Evolutionary conservation across 2,329 filamentous ascomycete genomes (phyloP).

Genomic region (Colletotrichum endophyticum): DNA sequence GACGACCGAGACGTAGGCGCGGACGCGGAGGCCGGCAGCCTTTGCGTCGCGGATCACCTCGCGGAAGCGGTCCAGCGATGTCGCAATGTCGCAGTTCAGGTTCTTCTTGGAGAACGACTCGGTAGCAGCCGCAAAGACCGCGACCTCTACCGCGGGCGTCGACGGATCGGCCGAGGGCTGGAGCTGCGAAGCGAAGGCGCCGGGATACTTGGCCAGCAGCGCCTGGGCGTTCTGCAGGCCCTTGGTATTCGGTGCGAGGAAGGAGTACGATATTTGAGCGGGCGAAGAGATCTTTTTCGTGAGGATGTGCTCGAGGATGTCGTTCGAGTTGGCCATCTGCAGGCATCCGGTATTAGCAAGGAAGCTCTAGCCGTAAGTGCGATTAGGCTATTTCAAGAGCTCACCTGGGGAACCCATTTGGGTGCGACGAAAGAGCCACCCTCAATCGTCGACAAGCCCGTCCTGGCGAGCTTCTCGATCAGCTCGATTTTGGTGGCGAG

Average conservation of each 20-base stretch:
- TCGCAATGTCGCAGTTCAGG: constrained; percentile 79
- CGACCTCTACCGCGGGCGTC: constrained; percentile 68
- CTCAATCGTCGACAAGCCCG: constrained; percentile 77
- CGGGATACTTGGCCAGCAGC: constrained; percentile 54
- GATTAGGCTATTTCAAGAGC: background rate
- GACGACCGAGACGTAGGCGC: constrained; percentile 82
- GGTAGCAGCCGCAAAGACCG: constrained; percentile 82
- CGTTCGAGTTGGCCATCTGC: constrained; percentile 79
- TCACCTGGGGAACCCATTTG: constrained; percentile 83
- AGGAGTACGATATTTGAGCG: constrained; percentile 73
- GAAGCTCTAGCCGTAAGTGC: background rate
- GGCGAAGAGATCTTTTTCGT: constrained; percentile 58
- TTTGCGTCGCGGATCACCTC: constrained; percentile 75
- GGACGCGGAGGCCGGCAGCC: constrained; percentile 67
- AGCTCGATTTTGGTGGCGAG: constrained; percentile 78
- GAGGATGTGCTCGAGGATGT: constrained; percentile 75
- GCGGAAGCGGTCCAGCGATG: constrained; percentile 72
- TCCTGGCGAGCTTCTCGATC: constrained; percentile 70
- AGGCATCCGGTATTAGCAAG: background rate
- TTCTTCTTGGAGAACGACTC: constrained; percentile 83
- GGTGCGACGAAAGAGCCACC: constrained; percentile 83
- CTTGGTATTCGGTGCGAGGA: constrained; percentile 79
- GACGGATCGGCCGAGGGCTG: constrained; percentile 43
- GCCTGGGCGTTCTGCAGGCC: constrained; percentile 69
- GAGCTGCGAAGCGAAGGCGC: constrained; percentile 56